These are phyloP conservation scores for Eucalyptus cladocalyx DNA, from an alignment of 345 rosid genomes.

Conservation along the genomic window DNA sequence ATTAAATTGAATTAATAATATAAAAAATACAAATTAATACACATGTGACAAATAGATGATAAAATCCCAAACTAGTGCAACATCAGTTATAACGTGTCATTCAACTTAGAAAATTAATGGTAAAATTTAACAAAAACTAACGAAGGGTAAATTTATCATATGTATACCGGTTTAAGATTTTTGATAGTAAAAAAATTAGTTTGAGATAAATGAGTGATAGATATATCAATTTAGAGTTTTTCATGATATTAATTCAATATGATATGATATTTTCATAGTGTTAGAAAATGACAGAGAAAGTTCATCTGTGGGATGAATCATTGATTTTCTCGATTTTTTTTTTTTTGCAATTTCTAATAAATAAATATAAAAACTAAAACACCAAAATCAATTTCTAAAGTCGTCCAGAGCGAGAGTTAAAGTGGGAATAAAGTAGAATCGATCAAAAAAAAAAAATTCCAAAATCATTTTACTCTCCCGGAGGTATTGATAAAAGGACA, in stretches of 20 bases:
- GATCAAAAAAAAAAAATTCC: accelerated
- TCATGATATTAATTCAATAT: no score
- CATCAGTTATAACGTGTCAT: no score
- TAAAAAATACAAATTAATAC: no score
- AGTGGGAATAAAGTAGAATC: accelerated
- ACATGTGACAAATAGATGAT: no score
- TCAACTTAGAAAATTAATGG: no score
- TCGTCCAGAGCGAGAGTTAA: accelerated
- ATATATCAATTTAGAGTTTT: accelerated
- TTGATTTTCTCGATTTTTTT: neutral
- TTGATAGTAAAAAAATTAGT: no score
- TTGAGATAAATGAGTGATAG: accelerated
- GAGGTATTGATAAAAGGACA: neutral
- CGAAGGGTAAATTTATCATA: accelerated
- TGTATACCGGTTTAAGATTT: accelerated
- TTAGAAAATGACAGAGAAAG: neutral
- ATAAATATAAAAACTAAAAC: neutral
- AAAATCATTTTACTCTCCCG: neutral
- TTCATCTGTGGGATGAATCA: neutral
- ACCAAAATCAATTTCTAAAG: neutral
- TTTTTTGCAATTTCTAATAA: no score
- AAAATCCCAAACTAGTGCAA: no score
- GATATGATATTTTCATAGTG: neutral
- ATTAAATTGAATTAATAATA: no score
- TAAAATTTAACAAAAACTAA: no score